Conservation (phyloP, 139 green algal genomes). For the Chlamydomonas incerta region DNA sequence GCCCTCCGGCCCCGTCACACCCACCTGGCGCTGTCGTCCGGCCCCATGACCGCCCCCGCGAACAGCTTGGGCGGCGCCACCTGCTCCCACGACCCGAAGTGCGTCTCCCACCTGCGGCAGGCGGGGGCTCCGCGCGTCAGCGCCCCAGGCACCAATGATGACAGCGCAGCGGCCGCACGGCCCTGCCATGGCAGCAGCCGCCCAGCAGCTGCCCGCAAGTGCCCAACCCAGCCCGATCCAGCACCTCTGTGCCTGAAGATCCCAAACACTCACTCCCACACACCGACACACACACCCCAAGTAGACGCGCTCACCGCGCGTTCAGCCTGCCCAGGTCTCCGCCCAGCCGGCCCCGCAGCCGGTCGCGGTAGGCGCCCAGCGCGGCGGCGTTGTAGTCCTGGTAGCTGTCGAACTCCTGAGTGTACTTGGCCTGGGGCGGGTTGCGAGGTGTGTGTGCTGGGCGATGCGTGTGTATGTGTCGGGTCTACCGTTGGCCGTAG, state of each 20-base stretch:
- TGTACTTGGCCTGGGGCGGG: background rate
- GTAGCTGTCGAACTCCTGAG: background rate
- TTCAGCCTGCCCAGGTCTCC: no score
- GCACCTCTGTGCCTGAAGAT: no score
- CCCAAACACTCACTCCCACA: no score
- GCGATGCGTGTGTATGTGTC: no score
- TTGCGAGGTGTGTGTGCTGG: background rate
- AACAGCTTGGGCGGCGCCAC: constrained; percentile 12
- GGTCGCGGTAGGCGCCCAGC: background rate
- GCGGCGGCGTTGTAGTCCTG: background rate
- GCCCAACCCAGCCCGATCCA: no score
- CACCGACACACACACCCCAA: no score
- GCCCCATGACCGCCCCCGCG: background rate
- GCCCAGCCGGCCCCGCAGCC: background rate
- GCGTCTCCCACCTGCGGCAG: background rate
- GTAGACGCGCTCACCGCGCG: no score
- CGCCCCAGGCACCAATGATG: no score
- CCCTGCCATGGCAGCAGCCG: no score
- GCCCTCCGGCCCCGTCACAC: background rate
- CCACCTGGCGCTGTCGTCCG: constrained; percentile 5
- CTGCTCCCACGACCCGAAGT: background rate
- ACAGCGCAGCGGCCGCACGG: no score
- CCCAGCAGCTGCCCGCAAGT: no score
- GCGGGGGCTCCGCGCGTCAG: no score
- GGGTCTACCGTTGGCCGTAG: background rate